Evolutionary conservation across 306 rosid genomes (phyloP), one percentile per base, ranked within the genome.

Genomic region (Castanea sativa): DNA sequence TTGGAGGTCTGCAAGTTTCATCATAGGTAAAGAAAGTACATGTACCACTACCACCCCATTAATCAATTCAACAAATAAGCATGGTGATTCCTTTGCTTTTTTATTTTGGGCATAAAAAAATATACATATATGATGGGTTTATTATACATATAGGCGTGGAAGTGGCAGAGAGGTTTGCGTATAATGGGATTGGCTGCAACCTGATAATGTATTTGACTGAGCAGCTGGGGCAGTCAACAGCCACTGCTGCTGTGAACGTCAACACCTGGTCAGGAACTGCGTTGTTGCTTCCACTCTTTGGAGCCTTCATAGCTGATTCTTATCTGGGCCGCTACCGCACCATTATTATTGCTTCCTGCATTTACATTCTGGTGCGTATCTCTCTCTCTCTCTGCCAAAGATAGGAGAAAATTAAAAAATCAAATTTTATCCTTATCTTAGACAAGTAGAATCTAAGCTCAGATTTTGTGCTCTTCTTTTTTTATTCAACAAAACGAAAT

Each of bases 301-400:
- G 93, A 7, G 93, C 89, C 10, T 90, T 83, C 32, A 74, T 88
- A 1, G 94, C 94, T 6, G 94, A 90, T 23, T 86, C 89, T n/a
- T 68, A 56, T 65, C 82, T 90, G 2, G 94, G 94, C 32, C 90
- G 91, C 77, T 90, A 84, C 78, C 89, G 88, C 55, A 86, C 94
- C 6, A 84, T 90, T 9, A 5, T 86, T 2, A 18, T 84, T 9
- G 86, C 93, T 6, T 85, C 45, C 8, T 38, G 3, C 45, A 38
- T 38, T 8, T 38, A 38, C 45, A 38, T 38, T 38, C 45, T 38
- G 45, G 45, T 38, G 45, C 45, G 45, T 38, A 2, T 25, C 27
- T 25, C 27, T 25, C 27, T 25, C 27, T 25, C 27, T 25, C 27
- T 25, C 27, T 25, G 27, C 27, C 27, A 25, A 25, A 25, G 27